Evolutionary conservation across 2,329 filamentous ascomycete species (phyloP), one percentile per base, ranked within the genome.

Genomic region (Capronia americana): DNA sequence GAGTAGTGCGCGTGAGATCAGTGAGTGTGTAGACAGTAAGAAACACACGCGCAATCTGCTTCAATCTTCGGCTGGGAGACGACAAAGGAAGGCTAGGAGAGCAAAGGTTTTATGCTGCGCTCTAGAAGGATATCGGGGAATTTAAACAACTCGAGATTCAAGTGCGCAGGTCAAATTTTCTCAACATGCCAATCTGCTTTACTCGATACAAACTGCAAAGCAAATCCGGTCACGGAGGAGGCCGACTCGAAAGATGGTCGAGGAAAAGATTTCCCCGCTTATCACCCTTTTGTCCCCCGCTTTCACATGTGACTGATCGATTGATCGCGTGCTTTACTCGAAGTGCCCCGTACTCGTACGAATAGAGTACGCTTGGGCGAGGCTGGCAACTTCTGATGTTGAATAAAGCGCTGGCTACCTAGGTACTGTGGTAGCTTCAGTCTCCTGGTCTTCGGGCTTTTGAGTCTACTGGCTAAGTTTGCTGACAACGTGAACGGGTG

Each of bases 181-280:
- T 30, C 50, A 32, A 62, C 11, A 26, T 28, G 24, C 20, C 24
- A 51, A 30, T 30, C 8, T 56, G 51, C 56, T 56, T 62, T 62
- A 62, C 59, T 62, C 59, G 51, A 62, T 62, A 34, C n/a, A 62
- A 62, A 56, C 51, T 53, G 51, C 50, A 26, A 26, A 4, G 38
- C 38, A 17, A 28, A 50, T 24, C 38, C 44, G 58, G 34, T 41
- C 4, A n/a, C 58, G 58, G 60, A 56, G 51, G 60, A 32, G 17
- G 54, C 51, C 50, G 54, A 63, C 34, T 1, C 32, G n/a, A 12
- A 1, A n/a, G 26, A 20, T 34, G 4, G 3, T 51, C 10, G 48
- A 51, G 14, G 17, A 26, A 50, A 51, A 51, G 26, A 26, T 38
- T 50, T 57, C 53, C 53, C 53, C 53, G 53, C 53, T 55, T 55